Conservation (phyloP, 164 flowering plant species). For the Macadamia integrifolia region DNA sequence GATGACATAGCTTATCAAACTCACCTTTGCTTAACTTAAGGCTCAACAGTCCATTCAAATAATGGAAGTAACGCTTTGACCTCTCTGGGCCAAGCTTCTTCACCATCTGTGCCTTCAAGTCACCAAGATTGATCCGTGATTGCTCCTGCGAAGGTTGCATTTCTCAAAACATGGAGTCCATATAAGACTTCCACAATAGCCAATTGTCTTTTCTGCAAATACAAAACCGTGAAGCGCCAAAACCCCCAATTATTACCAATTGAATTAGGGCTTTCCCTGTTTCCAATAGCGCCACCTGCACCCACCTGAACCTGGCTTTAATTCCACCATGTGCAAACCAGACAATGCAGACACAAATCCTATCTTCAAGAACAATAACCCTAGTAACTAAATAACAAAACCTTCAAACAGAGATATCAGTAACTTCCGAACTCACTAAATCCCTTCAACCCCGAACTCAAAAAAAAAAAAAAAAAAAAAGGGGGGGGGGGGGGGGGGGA, state of each 20-base stretch:
- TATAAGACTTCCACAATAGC: constrained; percentile 8
- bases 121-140: constrained; percentile 66
- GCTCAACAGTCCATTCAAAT: constrained; percentile 60
- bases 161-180: constrained; percentile 37
- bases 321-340: constrained; percentile 22
- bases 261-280: constrained; percentile 30
- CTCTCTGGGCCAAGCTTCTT: constrained; percentile 82
- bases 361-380: constrained; percentile 40
- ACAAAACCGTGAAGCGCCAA: constrained; percentile 7
- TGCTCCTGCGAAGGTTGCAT: constrained; percentile 60
- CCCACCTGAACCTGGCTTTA: constrained; percentile 17
- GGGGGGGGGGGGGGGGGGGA: too few species aligned
- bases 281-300: constrained; percentile 23
- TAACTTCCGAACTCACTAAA: constrained; percentile 17
- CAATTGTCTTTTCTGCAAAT: background rate
- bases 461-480: constrained; percentile 2
- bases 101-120: constrained; percentile 69
- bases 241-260: constrained; percentile 13
- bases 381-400: constrained; percentile 23
- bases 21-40: constrained; percentile 75
- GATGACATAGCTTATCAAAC: constrained; percentile 63
- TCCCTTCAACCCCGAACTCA: constrained; percentile 27
- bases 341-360: constrained; percentile 41
- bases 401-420: constrained; percentile 21
- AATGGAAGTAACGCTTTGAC: constrained; percentile 60